Conservation (phyloP, 495 filamentous ascomycete species). For the Penicillium fimorum region DNA sequence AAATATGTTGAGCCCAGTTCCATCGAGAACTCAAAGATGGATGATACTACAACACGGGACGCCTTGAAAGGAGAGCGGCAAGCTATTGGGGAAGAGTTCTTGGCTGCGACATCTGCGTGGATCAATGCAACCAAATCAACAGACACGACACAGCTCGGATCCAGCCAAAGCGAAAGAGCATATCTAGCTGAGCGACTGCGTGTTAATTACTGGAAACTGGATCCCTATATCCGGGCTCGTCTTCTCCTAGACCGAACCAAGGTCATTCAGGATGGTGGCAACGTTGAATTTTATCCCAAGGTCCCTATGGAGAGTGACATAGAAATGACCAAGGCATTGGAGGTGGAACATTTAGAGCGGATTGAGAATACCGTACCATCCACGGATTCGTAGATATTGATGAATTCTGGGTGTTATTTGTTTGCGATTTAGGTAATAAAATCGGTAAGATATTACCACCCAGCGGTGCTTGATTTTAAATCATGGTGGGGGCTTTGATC, state of each 20-base stretch:
- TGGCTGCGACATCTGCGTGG: constrained; percentile 70
- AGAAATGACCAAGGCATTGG: constrained; percentile 25
- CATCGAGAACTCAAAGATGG: constrained; percentile 70
- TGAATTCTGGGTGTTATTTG: background rate
- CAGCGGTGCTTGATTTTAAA: too few relatives aligned
- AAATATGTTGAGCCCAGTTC: constrained; percentile 70
- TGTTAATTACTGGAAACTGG: constrained; percentile 78
- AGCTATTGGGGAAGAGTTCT: constrained; percentile 62
- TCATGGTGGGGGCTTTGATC: too few relatives aligned
- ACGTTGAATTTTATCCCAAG: constrained; percentile 61
- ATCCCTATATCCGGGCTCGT: constrained; percentile 72
- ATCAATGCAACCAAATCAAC: constrained; percentile 47
- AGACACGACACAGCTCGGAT: constrained; percentile 22
- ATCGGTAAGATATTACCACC: background rate
- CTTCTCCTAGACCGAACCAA: constrained; percentile 68
- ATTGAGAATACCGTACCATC: constrained; percentile 5
- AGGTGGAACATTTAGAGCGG: constrained; percentile 34
- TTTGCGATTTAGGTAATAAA: background rate
- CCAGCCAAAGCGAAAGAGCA: constrained; percentile 56
- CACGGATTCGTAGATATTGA: constrained; percentile 13
- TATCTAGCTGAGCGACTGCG: constrained; percentile 60
- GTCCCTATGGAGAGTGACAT: constrained; percentile 11
- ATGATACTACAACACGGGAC: constrained; percentile 60
- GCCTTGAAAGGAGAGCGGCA: constrained; percentile 57
- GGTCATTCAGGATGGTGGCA: constrained; percentile 61